Base-by-base conservation (phyloP, 2,329 filamentous ascomycete genomes). In the Penicillium sp. region DNA sequence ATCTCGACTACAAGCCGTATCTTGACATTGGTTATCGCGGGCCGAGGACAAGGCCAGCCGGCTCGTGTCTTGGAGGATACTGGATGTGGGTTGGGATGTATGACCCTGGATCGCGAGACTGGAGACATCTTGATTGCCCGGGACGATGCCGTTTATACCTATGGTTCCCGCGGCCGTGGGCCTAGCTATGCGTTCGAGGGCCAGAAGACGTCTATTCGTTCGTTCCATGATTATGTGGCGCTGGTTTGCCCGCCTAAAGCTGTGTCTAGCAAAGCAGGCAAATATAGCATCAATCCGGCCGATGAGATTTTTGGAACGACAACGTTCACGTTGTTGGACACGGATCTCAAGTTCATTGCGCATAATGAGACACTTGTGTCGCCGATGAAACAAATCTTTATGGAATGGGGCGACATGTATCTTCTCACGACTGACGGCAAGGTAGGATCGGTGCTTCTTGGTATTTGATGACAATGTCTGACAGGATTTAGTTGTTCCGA, bases 111-210 rank as follows among this genome's bases (percentile, higher is more conserved):
- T 72, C 86, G 84, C 59, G 83, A 85, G 60, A 90, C 87, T 0
- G 91, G 90, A 5, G 91, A 97, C 63, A 88, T 99, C 21, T 85
- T 99, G 3, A 89, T 99, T n/a, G 95, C 89, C 1, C 83, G 95
- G 59, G 92, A 97, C 65, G 96, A 99, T 82, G 95, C 93, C 8
- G 89, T 99, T 53, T 98, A 98, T 76, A 93, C 91, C 58, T 99
- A 98, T 75, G 90, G 89, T 0, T 78, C 89, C 0, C 90, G 95
- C 57, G 93, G 93, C 0, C 86, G 93, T 58, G 92, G 92, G 0
- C 89, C 92, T 1, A 93, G 92, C 42, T 93, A 91, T 74, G 92
- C 92, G 0, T 98, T 96, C 70, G 93, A 99, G 72, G 90, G 91
- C 5, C 87, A 90, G 7, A 99, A 99, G 78, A 93, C 88, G 66